These are phyloP conservation scores for Xylaria sp. DNA, from an alignment of 2,329 filamentous ascomycete species.

Conservation along the genomic window DNA sequence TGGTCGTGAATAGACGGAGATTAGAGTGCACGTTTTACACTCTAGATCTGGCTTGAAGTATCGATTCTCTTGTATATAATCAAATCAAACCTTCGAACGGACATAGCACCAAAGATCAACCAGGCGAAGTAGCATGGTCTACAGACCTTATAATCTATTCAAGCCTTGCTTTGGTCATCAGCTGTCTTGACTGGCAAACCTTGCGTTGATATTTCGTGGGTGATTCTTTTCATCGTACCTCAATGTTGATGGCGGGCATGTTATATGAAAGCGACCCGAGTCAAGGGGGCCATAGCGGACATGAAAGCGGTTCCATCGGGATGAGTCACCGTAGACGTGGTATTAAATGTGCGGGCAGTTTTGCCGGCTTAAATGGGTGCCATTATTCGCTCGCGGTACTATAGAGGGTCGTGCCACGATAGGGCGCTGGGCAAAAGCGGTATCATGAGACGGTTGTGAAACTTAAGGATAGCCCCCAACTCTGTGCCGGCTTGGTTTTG, in stretches of 20 bases:
- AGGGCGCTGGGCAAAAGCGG: background rate
- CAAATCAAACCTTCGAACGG: slow-evolving; percentile 6
- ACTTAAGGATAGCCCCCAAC: slow-evolving; percentile 20
- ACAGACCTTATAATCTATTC: slow-evolving; percentile 12
- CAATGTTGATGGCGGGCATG: background rate
- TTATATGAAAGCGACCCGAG: background rate
- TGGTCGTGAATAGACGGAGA: slow-evolving; percentile 20
- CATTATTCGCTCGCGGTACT: background rate
- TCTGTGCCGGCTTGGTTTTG: slow-evolving; percentile 26
- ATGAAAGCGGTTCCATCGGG: background rate
- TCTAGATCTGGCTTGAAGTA: slow-evolving; percentile 30
- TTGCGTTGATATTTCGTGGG: background rate
- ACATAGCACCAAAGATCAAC: slow-evolving; percentile 18
- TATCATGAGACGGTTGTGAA: slow-evolving; percentile 38
- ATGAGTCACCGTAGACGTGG: background rate
- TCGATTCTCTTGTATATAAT: slow-evolving; percentile 40
- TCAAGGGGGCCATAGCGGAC: background rate
- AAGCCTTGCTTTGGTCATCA: slow-evolving; percentile 5
- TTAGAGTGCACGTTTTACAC: slow-evolving; percentile 11
- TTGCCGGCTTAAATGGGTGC: background rate
- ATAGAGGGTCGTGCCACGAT: background rate
- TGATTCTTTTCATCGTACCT: background rate
- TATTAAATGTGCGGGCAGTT: background rate
- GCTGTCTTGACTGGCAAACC: background rate
- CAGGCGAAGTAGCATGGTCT: slow-evolving; percentile 13